Evolutionary conservation across 2,329 filamentous ascomycete species (phyloP).

Genomic region (Ophiosphaerella korrae): DNA sequence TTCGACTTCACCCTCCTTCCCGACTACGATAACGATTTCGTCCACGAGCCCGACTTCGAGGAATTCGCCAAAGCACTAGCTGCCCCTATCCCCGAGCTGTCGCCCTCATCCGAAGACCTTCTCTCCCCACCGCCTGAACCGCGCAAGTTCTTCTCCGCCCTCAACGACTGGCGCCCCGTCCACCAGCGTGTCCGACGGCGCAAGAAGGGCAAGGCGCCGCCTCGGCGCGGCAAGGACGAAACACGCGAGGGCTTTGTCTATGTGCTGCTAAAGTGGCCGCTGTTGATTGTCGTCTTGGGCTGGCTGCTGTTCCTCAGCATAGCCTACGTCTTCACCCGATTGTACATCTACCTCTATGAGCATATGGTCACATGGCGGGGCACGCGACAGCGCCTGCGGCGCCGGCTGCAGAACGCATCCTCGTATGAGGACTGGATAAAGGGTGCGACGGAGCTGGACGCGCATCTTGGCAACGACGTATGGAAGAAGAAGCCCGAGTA

Average conservation of each 20-base stretch:
- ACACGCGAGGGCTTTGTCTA: slow-evolving; percentile 94
- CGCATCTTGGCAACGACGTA: slow-evolving; percentile 75
- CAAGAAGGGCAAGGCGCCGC: slow-evolving; percentile 46
- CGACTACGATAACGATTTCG: slow-evolving; percentile 80
- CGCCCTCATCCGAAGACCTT: slow-evolving; percentile 66
- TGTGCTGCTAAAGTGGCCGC: slow-evolving; percentile 86
- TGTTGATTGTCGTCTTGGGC: slow-evolving; percentile 76
- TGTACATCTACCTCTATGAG: slow-evolving; percentile 93
- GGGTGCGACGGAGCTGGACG: slow-evolving; percentile 79
- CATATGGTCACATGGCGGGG: slow-evolving; percentile 90
- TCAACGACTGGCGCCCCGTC: slow-evolving; percentile 95
- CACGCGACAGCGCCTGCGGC: slow-evolving; percentile 71
- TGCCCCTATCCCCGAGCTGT: slow-evolving; percentile 70
- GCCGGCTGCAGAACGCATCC: slow-evolving; percentile 71
- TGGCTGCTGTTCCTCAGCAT: slow-evolving; percentile 79
- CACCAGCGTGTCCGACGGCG: slow-evolving; percentile 67
- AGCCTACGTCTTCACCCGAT: slow-evolving; percentile 77
- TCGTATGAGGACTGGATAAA: slow-evolving; percentile 84
- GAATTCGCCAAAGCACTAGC: slow-evolving; percentile 81
- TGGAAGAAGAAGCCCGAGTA: slow-evolving; percentile 79
- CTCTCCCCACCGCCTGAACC: slow-evolving; percentile 50
- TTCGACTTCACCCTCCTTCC: slow-evolving; percentile 75
- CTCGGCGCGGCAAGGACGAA: slow-evolving; percentile 72
- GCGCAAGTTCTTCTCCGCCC: slow-evolving; percentile 75
- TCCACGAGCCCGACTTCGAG: slow-evolving; percentile 71